phyloP scores from a whole-genome alignment of 306 rosid genomes.

The Malus sieversii region DNA sequence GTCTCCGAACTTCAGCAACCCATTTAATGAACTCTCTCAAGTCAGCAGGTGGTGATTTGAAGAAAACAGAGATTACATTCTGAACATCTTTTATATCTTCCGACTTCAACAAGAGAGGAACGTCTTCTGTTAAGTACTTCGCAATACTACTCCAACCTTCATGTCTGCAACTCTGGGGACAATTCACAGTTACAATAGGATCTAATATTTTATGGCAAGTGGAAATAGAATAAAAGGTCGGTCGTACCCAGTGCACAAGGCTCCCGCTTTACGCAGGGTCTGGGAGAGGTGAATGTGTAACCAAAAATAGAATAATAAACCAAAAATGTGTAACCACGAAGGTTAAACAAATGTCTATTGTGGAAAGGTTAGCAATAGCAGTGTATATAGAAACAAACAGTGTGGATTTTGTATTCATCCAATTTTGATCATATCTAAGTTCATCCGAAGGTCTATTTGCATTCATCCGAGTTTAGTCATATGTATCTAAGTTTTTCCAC shows the following conservation, averaged over 20 bases:
- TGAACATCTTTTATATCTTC: constrained; percentile 55
- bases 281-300: too few relatives aligned
- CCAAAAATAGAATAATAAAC: not conserved
- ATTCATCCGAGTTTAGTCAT: not conserved
- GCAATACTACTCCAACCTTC: constrained; percentile 65
- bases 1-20: constrained; percentile 92
- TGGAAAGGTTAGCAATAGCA: not conserved
- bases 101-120: constrained; percentile 53
- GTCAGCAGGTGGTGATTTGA: constrained; percentile 64
- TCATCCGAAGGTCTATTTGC: too few relatives aligned
- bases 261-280: too few relatives aligned
- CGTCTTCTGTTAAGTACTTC: constrained; percentile 59
- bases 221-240: constrained; percentile 3
- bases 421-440: too few relatives aligned
- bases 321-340: not conserved
- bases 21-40: constrained; percentile 64
- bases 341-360: not conserved
- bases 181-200: constrained; percentile 15
- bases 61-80: constrained; percentile 46
- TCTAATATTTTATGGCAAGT: constrained; percentile 8
- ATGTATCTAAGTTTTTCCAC: not conserved
- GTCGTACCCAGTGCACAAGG: too few relatives aligned
- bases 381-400: not conserved
- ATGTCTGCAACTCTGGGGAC: constrained; percentile 83
- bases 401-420: not conserved